Evolutionary conservation across 306 rosid genomes (phyloP), one percentile per base, ranked within the genome.

Genomic region (Urtica urens): DNA sequence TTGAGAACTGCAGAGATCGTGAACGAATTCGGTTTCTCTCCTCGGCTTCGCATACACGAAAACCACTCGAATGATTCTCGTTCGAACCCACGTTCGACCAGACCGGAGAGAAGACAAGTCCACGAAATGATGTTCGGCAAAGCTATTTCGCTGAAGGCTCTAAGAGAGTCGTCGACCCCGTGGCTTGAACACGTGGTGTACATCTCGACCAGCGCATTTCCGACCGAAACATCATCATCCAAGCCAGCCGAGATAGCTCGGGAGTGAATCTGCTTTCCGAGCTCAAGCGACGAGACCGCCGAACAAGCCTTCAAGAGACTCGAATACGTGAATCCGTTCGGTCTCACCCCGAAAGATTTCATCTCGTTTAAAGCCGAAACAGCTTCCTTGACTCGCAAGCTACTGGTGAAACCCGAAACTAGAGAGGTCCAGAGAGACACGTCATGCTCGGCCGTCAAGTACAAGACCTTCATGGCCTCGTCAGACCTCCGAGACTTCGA

Each of bases 21-120:
- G 44, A 67, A 59, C 38, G 77, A 73, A 73, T 78, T 78, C 14
- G 93, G 83, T 53, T 65, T 25, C 29, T 70, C 71, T 21, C 87
- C 93, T 19, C 55, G 57, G 12, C 67, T 67, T 62, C 8, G 83
- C 93, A 82, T 82, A 43, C 73, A 71, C 25, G 29, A 23, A 68
- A 70, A 76, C 47, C 52, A 41, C 57, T 24, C 63, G 58, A 75
- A 62, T 56, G 75, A 63, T 28, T 72, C 46, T 53, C 65, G 58
- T 57, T 67, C 84, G 22, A 68, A 73, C 46, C 83, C 81, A 38
- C 71, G 81, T 31, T 70, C 68, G 34, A 57, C 69, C 49, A 78
- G 62, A 58, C 93, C 84, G 45, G 79, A 57, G 54, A 76, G 73
- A 68, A 82, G 72, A 58, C 81, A 73, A 55, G 84, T 78, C 93